Evolutionary conservation across 2,329 filamentous ascomycete genomes (phyloP).

Genomic region (Talaromyces sp.): DNA sequence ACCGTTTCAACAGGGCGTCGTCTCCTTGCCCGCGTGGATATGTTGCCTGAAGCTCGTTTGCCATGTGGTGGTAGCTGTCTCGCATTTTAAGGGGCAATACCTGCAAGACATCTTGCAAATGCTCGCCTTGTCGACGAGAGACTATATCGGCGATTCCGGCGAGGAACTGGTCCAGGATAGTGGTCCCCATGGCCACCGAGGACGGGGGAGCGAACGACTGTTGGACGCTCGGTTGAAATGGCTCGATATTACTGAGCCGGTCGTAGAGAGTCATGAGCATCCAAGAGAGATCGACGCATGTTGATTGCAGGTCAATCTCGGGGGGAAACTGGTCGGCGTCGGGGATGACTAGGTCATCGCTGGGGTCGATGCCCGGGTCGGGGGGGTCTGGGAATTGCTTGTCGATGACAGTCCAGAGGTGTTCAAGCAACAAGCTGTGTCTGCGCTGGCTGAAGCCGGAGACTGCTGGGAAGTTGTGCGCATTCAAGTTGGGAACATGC

Average conservation of each 20-base stretch:
- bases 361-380: not conserved
- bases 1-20: slow-evolving; percentile 54
- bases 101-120: slow-evolving; percentile 65
- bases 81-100: slow-evolving; percentile 66
- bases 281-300: slow-evolving; percentile 2
- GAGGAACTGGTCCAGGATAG: slow-evolving; percentile 66
- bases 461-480: not conserved
- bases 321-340: not conserved
- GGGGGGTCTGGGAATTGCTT: not conserved
- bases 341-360: slow-evolving; percentile 1
- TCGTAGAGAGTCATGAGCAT: not conserved
- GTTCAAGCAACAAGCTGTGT: not conserved
- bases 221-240: not conserved
- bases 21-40: slow-evolving; percentile 52
- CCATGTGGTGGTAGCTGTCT: slow-evolving; percentile 63
- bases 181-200: slow-evolving; percentile 41
- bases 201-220: not conserved
- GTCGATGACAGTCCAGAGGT: not conserved
- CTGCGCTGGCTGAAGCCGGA: not conserved
- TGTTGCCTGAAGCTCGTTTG: slow-evolving; percentile 58
- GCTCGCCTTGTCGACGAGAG: slow-evolving; percentile 58
- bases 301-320: slow-evolving; percentile 6
- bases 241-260: not conserved
- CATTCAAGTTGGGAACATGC: not conserved
- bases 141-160: slow-evolving; percentile 59